phyloP scores from a whole-genome alignment of 176 grass and related monocot species.

The Eleusine coracana region DNA sequence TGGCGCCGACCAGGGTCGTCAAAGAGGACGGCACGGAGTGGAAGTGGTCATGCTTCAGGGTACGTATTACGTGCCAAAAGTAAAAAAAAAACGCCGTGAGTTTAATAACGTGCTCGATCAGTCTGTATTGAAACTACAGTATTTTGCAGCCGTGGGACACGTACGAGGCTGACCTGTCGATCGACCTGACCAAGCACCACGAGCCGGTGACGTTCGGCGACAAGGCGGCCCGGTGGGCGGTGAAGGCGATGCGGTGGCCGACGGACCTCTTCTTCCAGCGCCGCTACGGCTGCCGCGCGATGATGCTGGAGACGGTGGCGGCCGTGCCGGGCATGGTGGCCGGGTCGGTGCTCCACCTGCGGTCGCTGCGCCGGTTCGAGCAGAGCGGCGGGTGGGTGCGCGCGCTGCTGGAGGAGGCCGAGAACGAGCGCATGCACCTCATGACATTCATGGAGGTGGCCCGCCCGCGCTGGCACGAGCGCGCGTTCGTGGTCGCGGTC shows the following conservation, averaged over 20 bases:
- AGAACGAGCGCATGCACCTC: conserved; percentile 5
- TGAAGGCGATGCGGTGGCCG: background rate
- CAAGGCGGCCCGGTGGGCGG: background rate
- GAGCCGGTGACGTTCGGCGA: background rate
- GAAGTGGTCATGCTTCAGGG: background rate
- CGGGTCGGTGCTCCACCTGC: background rate
- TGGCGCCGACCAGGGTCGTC: background rate
- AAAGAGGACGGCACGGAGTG: background rate
- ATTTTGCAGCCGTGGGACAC: background rate
- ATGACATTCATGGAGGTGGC: background rate
- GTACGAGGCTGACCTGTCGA: background rate
- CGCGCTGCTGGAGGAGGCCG: background rate
- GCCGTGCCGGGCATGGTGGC: background rate
- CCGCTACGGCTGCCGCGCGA: background rate
- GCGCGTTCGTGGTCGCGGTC: background rate
- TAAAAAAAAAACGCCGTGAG: background rate
- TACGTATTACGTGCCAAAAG: background rate
- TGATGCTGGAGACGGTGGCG: background rate
- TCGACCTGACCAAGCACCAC: background rate
- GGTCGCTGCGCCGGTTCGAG: background rate
- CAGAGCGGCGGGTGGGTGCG: background rate
- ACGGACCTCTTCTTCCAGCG: background rate
- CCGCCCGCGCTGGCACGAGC: background rate
- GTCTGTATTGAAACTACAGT: background rate
- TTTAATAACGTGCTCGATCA: background rate